Conservation (phyloP, 495 filamentous ascomycete genomes). For the Hypoxylon trugodes region DNA sequence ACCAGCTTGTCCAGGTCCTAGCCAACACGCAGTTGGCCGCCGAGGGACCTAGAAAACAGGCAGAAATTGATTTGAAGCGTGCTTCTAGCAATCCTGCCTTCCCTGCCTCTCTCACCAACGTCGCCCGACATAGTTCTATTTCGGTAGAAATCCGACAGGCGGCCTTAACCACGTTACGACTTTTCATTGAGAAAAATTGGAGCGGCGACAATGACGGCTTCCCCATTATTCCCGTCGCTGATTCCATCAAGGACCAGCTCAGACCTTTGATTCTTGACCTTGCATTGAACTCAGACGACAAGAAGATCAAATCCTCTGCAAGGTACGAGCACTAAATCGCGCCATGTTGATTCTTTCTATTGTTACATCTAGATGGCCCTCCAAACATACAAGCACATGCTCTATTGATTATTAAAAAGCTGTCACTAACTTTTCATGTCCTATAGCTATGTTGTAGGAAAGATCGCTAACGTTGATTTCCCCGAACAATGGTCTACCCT, state of each 20-base stretch:
- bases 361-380: background rate
- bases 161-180: constrained; percentile 80
- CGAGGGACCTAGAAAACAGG: constrained; percentile 75
- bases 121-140: constrained; percentile 76
- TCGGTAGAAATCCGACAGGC: constrained; percentile 80
- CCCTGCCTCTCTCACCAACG: constrained; percentile 77
- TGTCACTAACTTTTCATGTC: constrained; percentile 23
- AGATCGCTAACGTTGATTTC: constrained; percentile 93
- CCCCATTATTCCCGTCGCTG: constrained; percentile 70
- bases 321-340: constrained; percentile 53
- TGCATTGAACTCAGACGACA: constrained; percentile 76
- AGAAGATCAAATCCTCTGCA: constrained; percentile 84
- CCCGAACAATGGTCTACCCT: constrained; percentile 92
- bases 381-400: background rate
- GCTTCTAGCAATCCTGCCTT: constrained; percentile 72
- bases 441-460: constrained; percentile 88
- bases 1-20: constrained; percentile 81
- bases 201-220: constrained; percentile 62
- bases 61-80: constrained; percentile 77
- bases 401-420: background rate
- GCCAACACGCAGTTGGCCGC: constrained; percentile 77
- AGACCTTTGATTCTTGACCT: constrained; percentile 74
- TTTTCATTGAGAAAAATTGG: constrained; percentile 84
- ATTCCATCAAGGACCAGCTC: constrained; percentile 76
- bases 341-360: background rate